A percentile compares a stretch with the other conserved stretches of the same genome.
These are phyloP conservation scores for Penicillium capsulatum DNA, from an alignment of 2,329 filamentous ascomycete species.

Conservation along the genomic window DNA sequence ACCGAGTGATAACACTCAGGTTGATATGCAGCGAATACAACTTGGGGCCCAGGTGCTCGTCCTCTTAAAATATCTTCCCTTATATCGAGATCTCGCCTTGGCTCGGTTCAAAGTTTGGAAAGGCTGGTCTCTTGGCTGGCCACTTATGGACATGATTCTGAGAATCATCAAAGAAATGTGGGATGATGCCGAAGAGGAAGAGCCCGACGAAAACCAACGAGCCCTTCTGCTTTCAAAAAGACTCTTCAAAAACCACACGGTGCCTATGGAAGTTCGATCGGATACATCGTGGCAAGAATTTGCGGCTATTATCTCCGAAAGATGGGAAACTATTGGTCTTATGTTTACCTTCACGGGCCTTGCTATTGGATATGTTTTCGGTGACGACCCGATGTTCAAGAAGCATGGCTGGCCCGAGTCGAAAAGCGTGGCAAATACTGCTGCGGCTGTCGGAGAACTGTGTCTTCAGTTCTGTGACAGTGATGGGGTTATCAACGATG, in stretches of 20 bases:
- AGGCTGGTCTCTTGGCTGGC: constrained; percentile 21
- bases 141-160: constrained; percentile 18
- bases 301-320: constrained; percentile 9
- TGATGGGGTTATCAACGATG: constrained; percentile 21
- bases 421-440: constrained; percentile 11
- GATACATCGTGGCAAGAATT: constrained; percentile 22
- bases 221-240: constrained; percentile 14
- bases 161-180: constrained; percentile 17
- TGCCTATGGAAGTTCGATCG: constrained; percentile 11
- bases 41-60: constrained; percentile 22
- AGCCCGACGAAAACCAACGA: constrained; percentile 9
- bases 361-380: constrained; percentile 9
- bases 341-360: constrained; percentile 20
- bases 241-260: constrained; percentile 19
- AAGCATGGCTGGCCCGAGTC: constrained; percentile 2
- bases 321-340: constrained; percentile 25
- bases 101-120: constrained; percentile 16
- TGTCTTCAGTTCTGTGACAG: constrained; percentile 27
- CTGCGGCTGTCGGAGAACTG: constrained; percentile 27
- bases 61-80: constrained; percentile 18
- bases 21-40: constrained; percentile 17
- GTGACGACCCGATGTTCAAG: constrained; percentile 7
- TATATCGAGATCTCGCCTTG: constrained; percentile 18
- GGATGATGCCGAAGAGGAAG: constrained; percentile 5
- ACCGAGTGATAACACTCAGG: neutral